Percentiles rank a stretch among this genome's conserved stretches.
These are phyloP conservation scores for Candida jianshihensis DNA, from an alignment of 805 yeast species.

Conservation along the genomic window DNA sequence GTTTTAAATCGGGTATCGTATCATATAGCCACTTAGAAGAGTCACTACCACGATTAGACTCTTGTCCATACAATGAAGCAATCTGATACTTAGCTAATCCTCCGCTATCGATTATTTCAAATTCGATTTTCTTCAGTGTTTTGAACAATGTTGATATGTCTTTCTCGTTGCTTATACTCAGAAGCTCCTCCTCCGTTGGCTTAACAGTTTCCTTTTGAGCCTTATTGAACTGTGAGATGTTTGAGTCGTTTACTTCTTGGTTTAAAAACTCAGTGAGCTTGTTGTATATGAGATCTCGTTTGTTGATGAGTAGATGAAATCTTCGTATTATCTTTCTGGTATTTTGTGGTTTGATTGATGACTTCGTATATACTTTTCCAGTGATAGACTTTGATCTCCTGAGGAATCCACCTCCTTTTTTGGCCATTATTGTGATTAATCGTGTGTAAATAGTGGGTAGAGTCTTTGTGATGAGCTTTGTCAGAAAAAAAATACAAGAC, in stretches of 20 bases:
- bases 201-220: constrained; percentile 2
- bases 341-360: constrained; percentile 57
- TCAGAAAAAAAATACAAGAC: no score
- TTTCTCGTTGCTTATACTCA: constrained; percentile 9
- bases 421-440: neutral
- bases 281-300: constrained; percentile 35
- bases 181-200: constrained; percentile 15
- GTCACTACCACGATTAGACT: constrained; percentile 77
- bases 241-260: constrained; percentile 17
- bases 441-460: no score
- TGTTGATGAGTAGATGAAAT: constrained; percentile 65
- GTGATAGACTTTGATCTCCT: constrained; percentile 20
- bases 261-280: constrained; percentile 22
- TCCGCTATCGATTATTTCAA: constrained; percentile 58
- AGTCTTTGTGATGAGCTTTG: no score
- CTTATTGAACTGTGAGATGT: constrained; percentile 13
- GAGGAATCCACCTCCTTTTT: constrained; percentile 10
- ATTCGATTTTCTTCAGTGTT: constrained; percentile 48
- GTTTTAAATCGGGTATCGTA: constrained; percentile 46
- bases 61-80: constrained; percentile 86
- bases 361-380: constrained; percentile 27
- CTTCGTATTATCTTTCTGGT: constrained; percentile 73
- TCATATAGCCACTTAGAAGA: constrained; percentile 75
- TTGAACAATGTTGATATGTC: constrained; percentile 16
- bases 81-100: constrained; percentile 75